Percentiles rank a stretch among this genome's conserved stretches.
These are phyloP conservation scores for Kurtzmaniella natalensis DNA, from an alignment of 1,139 yeast species.

Conservation along the genomic window DNA sequence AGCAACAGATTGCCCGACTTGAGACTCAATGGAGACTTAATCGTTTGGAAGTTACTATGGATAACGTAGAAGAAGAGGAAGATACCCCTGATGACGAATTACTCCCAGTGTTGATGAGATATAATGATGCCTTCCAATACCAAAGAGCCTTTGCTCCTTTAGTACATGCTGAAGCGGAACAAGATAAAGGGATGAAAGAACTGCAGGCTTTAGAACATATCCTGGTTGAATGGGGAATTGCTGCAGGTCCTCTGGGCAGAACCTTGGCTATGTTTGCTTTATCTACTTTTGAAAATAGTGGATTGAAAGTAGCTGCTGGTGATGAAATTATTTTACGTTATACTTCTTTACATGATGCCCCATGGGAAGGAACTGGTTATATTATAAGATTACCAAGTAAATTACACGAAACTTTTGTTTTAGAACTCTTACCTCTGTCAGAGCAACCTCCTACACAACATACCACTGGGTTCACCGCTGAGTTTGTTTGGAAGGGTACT, in stretches of 20 bases:
- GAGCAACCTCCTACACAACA: slow-evolving; percentile 50
- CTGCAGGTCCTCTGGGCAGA: slow-evolving; percentile 58
- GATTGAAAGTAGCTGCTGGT: slow-evolving; percentile 76
- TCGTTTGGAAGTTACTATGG: slow-evolving; percentile 57
- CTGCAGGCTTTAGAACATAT: slow-evolving; percentile 75
- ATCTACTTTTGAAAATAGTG: slow-evolving; percentile 62
- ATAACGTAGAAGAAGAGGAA: slow-evolving; percentile 32
- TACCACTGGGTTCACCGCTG: slow-evolving; percentile 72
- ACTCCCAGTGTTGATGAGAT: slow-evolving; percentile 70
- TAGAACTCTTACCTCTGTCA: slow-evolving; percentile 52
- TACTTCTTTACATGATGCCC: slow-evolving; percentile 42
- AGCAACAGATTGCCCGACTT: slow-evolving; percentile 64
- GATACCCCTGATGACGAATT: slow-evolving; percentile 58
- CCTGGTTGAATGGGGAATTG: slow-evolving; percentile 59
- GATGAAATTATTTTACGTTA: slow-evolving; percentile 72
- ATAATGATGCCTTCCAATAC: slow-evolving; percentile 80
- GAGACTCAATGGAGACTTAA: slow-evolving; percentile 82
- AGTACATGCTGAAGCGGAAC: slow-evolving; percentile 76
- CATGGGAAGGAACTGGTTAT: slow-evolving; percentile 73
- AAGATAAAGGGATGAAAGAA: slow-evolving; percentile 71
- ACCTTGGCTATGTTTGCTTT: slow-evolving; percentile 69
- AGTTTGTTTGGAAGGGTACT: slow-evolving; percentile 86
- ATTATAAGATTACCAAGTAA: slow-evolving; percentile 71
- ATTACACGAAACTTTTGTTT: slow-evolving; percentile 63
- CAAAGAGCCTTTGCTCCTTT: slow-evolving; percentile 84